Base-by-base conservation (phyloP, 768 basidiomycete species). In the Kwoniella botswanensis region DNA sequence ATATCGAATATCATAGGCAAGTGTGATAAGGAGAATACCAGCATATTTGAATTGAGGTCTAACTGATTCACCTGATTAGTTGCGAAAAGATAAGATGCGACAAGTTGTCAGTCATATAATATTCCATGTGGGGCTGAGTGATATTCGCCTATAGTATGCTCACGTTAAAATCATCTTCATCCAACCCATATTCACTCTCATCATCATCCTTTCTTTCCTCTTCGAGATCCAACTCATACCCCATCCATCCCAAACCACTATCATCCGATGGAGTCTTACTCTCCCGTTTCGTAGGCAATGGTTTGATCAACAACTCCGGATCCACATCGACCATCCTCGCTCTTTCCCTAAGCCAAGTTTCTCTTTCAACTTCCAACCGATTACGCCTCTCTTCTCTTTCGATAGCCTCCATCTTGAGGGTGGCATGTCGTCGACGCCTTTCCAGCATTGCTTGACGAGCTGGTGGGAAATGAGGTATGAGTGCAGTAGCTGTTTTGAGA, bases 21-120 rank as follows among this genome's bases (percentile, higher is more conserved):
- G 13, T 90, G 86, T 52, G 88, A 86, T 3, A 93, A 92, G 17
- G 93, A 91, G 85, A 95, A 98, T 18, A 93, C 96, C 58, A 99
- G 91, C 92, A 98, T 94, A 43, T 67, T 65, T 12, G 73, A 57
- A 42, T 68, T 50, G n/a, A 58, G 56, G 92, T 92, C 93, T 92
- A 89, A 92, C 73, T 53, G 75, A 65, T 80, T 78, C 76, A 17
- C 57, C 52, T 56, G 42, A 29, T 15, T 18, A 29, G 29, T 22
- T 11, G 15, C 22, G 4, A 54, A 22, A 35, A 35, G 35, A 35
- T 6, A 35, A 35, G 6, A 35, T 35, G 7, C 35, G 35, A 6
- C 7, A 35, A 35, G 35, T 35, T 9, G 35, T 35, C 35, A 35
- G 35, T 35, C 35, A 35, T 35, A 9, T 3, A 18, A 53, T 11